Conservation (phyloP, 768 basidiomycete genomes). For the Serendipita sp. region DNA sequence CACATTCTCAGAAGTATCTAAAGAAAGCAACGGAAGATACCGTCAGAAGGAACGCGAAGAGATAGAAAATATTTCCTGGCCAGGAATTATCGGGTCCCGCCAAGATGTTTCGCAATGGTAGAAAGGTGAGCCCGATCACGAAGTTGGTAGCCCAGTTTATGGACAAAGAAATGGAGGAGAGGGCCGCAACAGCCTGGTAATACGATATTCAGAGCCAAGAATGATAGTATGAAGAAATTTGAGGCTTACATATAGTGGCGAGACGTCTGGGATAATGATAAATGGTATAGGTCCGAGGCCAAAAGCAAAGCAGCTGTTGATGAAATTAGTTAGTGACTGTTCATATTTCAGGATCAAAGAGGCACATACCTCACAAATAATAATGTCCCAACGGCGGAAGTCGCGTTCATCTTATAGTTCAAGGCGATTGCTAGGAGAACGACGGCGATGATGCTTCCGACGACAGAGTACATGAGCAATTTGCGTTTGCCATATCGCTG, state of each 20-base stretch:
- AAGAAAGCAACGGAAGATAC: conserved; percentile 13
- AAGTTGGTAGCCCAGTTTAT: conserved; percentile 53
- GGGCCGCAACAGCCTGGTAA: conserved; percentile 16
- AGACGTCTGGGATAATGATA: conserved; percentile 79
- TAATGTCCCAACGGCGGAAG: conserved; percentile 60
- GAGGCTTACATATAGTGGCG: conserved; percentile 52
- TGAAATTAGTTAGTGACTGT: conserved; percentile 3
- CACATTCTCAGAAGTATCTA: neutral
- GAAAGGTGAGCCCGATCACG: conserved; percentile 63
- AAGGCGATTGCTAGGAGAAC: conserved; percentile 54
- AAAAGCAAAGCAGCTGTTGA: conserved; percentile 59
- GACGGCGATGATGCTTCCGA: conserved; percentile 50
- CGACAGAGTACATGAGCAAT: conserved; percentile 48
- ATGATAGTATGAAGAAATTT: neutral
- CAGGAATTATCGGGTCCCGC: conserved; percentile 34
- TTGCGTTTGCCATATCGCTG: conserved; percentile 62
- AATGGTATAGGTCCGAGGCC: conserved; percentile 90
- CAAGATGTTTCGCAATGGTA: conserved; percentile 65
- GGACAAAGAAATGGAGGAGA: conserved; percentile 17
- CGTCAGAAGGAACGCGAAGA: conserved; percentile 49
- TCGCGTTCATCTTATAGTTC: conserved; percentile 35
- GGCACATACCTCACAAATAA: conserved; percentile 59
- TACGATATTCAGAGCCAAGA: neutral
- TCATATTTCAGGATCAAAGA: neutral
- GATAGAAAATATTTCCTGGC: conserved; percentile 78